These are phyloP conservation scores for Globisporangium cylindrosporum DNA, from an alignment of 352 stramenopile genomes.

Conservation along the genomic window DNA sequence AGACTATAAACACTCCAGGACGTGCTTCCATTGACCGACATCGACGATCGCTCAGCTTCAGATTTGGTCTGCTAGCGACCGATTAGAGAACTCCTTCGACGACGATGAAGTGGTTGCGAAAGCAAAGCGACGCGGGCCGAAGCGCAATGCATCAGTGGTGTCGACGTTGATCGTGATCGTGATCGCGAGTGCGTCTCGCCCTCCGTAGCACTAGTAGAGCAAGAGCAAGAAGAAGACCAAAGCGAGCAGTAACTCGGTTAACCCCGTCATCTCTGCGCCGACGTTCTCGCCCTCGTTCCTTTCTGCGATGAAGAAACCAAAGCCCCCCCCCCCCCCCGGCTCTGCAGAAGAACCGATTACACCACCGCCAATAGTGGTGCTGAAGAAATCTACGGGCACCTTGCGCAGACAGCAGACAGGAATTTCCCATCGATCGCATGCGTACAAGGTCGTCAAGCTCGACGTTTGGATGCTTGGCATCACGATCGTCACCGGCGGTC, in stretches of 20 bases:
- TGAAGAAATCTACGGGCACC: neutral
- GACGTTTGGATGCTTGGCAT: slow-evolving; percentile 36
- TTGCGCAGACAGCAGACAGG: neutral
- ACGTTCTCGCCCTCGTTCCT: slow-evolving; percentile 9
- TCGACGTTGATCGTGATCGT: slow-evolving; percentile 1
- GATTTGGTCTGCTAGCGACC: neutral
- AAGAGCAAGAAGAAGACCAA: neutral
- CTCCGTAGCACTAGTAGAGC: neutral
- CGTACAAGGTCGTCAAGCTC: slow-evolving; percentile 25
- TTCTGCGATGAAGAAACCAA: neutral
- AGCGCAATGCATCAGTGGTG: neutral
- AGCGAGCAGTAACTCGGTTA: neutral
- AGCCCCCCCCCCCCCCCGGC: neutral
- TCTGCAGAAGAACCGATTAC: neutral
- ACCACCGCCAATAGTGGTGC: neutral
- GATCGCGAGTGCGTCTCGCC: neutral
- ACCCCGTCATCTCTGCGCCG: neutral
- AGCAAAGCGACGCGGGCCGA: neutral
- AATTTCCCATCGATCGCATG: slow-evolving; percentile 36
- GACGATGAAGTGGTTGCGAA: neutral
- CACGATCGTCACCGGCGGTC: slow-evolving; percentile 28
- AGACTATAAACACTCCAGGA: neutral
- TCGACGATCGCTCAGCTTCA: neutral
- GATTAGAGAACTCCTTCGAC: neutral
- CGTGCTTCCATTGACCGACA: neutral